These are phyloP conservation scores for Nicotiana attenuata DNA, from an alignment of 257 asterid genomes.

Conservation along the genomic window DNA sequence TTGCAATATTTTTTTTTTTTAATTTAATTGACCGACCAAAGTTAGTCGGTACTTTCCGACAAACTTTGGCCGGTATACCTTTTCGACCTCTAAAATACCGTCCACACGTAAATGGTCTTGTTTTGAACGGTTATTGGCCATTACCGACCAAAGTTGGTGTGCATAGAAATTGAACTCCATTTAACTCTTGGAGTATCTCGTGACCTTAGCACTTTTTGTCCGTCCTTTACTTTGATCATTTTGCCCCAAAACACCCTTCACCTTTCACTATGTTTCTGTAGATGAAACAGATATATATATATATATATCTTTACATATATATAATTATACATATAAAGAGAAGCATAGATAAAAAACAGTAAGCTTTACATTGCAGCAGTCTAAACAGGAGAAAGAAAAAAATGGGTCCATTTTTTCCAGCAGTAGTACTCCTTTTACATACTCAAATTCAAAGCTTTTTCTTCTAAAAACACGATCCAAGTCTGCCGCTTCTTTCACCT, in stretches of 20 bases:
- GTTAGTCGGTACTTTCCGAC: too few species aligned
- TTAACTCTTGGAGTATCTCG: neutral
- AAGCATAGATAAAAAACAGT: neutral
- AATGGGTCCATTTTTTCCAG: slow-evolving; percentile 50
- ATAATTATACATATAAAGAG: neutral
- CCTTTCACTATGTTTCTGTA: neutral
- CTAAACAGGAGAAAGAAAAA: neutral
- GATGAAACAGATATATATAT: neutral
- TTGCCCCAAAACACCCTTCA: slow-evolving; percentile 6
- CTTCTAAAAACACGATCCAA: slow-evolving; percentile 69
- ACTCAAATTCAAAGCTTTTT: slow-evolving; percentile 48
- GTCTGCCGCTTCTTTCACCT: slow-evolving; percentile 75
- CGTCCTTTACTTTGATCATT: neutral
- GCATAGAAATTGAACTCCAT: too few species aligned
- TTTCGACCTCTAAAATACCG: too few species aligned
- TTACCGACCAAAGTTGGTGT: too few species aligned
- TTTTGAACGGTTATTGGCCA: too few species aligned
- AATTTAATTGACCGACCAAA: too few species aligned
- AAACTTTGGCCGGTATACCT: too few species aligned
- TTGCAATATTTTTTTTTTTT: too few species aligned
- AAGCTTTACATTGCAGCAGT: neutral
- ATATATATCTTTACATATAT: neutral
- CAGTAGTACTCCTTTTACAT: slow-evolving; percentile 18
- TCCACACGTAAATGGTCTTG: too few species aligned
- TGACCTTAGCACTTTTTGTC: neutral